Percentiles rank a stretch among this genome's conserved stretches.
These are phyloP conservation scores for Hypoxylon fuscum DNA, from an alignment of 495 filamentous ascomycete species.

Conservation along the genomic window DNA sequence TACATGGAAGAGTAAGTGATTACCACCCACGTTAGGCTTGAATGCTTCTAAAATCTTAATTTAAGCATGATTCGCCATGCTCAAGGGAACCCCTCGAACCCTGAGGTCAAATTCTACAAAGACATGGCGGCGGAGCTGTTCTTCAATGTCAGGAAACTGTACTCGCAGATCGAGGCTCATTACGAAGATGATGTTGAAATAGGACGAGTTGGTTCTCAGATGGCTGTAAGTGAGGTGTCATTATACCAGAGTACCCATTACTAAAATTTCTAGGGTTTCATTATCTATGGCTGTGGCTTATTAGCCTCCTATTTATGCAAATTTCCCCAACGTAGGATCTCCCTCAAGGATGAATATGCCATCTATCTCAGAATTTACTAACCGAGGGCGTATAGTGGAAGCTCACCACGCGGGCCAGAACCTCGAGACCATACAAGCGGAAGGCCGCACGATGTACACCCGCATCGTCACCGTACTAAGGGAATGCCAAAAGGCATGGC, in stretches of 20 bases:
- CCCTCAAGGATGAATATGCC: neutral
- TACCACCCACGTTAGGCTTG: neutral
- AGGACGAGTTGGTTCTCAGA: slow-evolving; percentile 59
- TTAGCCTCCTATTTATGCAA: slow-evolving; percentile 58
- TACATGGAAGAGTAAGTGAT: slow-evolving; percentile 56
- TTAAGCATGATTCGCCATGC: slow-evolving; percentile 52
- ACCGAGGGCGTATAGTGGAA: slow-evolving; percentile 38
- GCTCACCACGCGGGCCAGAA: slow-evolving; percentile 47
- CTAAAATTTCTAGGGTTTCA: slow-evolving; percentile 49
- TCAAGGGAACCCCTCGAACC: slow-evolving; percentile 47
- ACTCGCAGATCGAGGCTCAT: slow-evolving; percentile 58
- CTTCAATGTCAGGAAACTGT: slow-evolving; percentile 54
- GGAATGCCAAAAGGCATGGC: slow-evolving; percentile 56
- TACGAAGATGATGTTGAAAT: slow-evolving; percentile 50
- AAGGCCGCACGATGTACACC: slow-evolving; percentile 50
- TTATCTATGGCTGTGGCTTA: slow-evolving; percentile 60
- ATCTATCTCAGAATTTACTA: too few relatives aligned
- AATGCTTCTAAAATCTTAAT: slow-evolving; percentile 6
- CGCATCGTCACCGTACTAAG: slow-evolving; percentile 51
- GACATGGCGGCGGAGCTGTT: slow-evolving; percentile 58
- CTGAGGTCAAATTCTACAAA: slow-evolving; percentile 50
- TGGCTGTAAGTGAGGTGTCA: slow-evolving; percentile 50
- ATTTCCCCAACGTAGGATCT: slow-evolving; percentile 52
- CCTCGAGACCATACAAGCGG: slow-evolving; percentile 38
- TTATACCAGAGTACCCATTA: neutral